phyloP scores from a whole-genome alignment of 441 rosid species.

The Populus hybrid region DNA sequence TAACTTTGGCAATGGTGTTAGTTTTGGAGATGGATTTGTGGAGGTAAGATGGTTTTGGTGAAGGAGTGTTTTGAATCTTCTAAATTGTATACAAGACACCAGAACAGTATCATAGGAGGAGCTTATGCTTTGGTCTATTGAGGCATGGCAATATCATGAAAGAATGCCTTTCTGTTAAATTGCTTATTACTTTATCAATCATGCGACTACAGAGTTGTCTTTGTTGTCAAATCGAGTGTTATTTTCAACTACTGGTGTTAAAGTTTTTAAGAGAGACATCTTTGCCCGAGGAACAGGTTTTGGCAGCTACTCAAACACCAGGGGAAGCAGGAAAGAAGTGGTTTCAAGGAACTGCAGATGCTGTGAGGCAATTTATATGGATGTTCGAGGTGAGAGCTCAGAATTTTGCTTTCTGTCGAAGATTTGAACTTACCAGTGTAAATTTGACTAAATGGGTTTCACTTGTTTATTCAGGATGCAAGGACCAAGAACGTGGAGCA shows the following conservation, averaged over 20 bases:
- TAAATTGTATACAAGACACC: neutral
- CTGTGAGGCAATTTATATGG: constrained; percentile 59
- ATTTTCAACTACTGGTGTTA: neutral
- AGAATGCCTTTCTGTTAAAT: neutral
- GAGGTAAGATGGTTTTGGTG: constrained; percentile 35
- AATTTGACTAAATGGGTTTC: constrained; percentile 9
- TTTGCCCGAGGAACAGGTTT: constrained; percentile 28
- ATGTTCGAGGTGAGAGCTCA: constrained; percentile 40
- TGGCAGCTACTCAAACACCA: constrained; percentile 16
- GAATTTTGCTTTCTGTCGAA: constrained; percentile 5
- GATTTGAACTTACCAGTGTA: neutral
- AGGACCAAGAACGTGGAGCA: constrained; percentile 49
- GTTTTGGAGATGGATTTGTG: constrained; percentile 49
- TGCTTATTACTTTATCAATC: neutral
- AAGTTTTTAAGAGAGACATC: neutral
- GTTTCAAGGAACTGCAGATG: constrained; percentile 69
- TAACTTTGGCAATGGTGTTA: constrained; percentile 34
- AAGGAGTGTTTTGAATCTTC: neutral
- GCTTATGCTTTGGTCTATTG: neutral
- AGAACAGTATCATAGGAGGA: neutral
- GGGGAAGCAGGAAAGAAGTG: constrained; percentile 55
- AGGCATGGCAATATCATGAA: neutral
- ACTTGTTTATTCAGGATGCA: constrained; percentile 36
- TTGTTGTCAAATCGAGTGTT: neutral
- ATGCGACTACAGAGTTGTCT: neutral